These are phyloP conservation scores for Betula pendula DNA, from an alignment of 306 rosid species.

Conservation along the genomic window DNA sequence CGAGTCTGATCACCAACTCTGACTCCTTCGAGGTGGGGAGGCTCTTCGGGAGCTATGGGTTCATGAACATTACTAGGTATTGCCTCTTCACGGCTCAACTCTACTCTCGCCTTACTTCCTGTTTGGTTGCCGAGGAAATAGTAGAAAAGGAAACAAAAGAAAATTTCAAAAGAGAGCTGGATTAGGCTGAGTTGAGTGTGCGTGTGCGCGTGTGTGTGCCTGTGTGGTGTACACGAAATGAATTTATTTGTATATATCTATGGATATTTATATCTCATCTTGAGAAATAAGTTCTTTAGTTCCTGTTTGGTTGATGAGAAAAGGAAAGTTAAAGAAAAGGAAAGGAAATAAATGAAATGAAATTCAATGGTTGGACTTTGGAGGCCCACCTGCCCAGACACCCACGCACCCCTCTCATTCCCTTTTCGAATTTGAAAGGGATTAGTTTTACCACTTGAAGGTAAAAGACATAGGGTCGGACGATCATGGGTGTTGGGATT, in stretches of 20 bases:
- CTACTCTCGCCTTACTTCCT: conserved; percentile 1
- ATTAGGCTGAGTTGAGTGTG: background rate
- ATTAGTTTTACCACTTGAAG: too few species aligned
- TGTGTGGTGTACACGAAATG: background rate
- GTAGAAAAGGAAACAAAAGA: background rate
- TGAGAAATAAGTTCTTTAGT: background rate
- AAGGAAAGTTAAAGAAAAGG: background rate
- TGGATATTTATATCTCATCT: background rate
- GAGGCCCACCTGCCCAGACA: too few species aligned
- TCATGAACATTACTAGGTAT: conserved; percentile 85
- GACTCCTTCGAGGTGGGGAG: conserved; percentile 91
- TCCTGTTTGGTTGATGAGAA: background rate
- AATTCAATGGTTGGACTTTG: too few species aligned
- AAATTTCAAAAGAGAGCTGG: background rate
- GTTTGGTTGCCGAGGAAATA: conserved; percentile 5
- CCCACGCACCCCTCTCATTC: too few species aligned
- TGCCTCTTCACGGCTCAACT: background rate
- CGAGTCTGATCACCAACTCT: conserved; percentile 57
- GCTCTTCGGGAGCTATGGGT: conserved; percentile 85
- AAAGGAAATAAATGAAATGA: background rate
- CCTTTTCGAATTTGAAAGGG: too few species aligned
- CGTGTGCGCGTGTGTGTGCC: background rate
- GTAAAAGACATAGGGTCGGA: too few species aligned
- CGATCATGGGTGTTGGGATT: too few species aligned
- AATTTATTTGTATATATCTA: background rate